Evolutionary conservation across 257 asterid species (phyloP).

Genomic region (Capsicum pubescens): DNA sequence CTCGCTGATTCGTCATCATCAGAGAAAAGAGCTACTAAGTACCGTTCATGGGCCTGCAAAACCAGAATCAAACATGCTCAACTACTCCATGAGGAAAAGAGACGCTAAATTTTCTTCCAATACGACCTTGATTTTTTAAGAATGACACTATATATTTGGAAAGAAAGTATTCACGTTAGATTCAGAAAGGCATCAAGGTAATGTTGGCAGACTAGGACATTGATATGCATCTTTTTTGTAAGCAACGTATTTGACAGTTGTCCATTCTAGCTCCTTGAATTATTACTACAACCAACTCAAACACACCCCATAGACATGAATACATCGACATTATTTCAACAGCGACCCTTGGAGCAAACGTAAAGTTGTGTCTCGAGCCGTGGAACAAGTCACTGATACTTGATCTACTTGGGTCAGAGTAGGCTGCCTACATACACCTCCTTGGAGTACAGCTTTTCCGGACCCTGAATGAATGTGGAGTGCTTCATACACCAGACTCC

Average conservation of each 20-base stretch:
- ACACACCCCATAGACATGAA: constrained; percentile 16
- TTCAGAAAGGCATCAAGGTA: not conserved
- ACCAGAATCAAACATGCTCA: constrained; percentile 27
- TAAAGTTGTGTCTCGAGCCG: not conserved
- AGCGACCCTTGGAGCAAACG: not conserved
- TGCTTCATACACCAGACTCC: not conserved
- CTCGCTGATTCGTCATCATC: constrained; percentile 53
- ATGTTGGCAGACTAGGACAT: not conserved
- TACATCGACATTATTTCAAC: not conserved
- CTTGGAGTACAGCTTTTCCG: not conserved
- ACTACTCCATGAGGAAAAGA: constrained; percentile 22
- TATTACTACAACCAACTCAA: not conserved
- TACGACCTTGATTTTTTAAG: not conserved
- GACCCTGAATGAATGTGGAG: not conserved
- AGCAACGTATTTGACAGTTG: not conserved
- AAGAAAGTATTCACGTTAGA: not conserved
- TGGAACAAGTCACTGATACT: not conserved
- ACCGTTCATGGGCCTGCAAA: constrained; percentile 71
- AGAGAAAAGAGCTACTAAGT: constrained; percentile 54
- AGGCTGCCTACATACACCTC: not conserved
- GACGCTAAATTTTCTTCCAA: constrained; percentile 25
- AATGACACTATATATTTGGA: not conserved
- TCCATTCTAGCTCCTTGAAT: not conserved
- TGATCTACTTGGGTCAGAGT: not conserved
- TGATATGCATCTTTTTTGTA: not conserved